Conservation (phyloP, 129 eudicot species). For the sunflower (Helianthus annuus) region DNA sequence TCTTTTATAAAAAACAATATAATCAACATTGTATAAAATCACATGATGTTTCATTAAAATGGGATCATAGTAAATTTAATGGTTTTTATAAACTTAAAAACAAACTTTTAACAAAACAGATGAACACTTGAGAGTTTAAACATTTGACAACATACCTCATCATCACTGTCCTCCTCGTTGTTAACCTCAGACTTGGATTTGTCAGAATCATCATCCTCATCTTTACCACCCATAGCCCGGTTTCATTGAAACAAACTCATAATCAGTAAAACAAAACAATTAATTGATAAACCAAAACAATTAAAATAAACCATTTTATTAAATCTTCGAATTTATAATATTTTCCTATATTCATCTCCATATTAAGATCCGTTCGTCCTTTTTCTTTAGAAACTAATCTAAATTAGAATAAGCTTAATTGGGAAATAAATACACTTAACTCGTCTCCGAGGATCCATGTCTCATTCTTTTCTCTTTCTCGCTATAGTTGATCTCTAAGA, state of each 20-base stretch:
- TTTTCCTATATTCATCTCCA: no score
- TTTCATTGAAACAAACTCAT: conserved; percentile 1
- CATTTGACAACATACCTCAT: conserved; percentile 20
- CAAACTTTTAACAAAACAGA: neutral
- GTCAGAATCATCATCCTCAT: conserved; percentile 65
- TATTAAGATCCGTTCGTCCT: no score
- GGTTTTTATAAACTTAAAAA: neutral
- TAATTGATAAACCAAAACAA: no score
- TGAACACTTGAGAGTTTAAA: neutral
- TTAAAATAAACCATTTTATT: no score
- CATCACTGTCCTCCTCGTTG: conserved; percentile 50
- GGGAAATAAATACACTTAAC: no score
- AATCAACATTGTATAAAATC: neutral
- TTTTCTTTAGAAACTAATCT: no score
- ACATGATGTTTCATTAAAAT: neutral
- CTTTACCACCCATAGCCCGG: conserved; percentile 40
- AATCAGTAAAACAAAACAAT: conserved; percentile 5
- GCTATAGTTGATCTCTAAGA: no score
- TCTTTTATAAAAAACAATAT: neutral
- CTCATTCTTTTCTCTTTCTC: no score
- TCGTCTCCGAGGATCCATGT: no score
- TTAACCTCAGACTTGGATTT: conserved; percentile 80
- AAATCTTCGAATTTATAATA: no score
- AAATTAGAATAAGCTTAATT: no score
- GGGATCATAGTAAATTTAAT: no score